Evolutionary conservation across 2,329 filamentous ascomycete genomes (phyloP).

Genomic region (Neonectria sp.): DNA sequence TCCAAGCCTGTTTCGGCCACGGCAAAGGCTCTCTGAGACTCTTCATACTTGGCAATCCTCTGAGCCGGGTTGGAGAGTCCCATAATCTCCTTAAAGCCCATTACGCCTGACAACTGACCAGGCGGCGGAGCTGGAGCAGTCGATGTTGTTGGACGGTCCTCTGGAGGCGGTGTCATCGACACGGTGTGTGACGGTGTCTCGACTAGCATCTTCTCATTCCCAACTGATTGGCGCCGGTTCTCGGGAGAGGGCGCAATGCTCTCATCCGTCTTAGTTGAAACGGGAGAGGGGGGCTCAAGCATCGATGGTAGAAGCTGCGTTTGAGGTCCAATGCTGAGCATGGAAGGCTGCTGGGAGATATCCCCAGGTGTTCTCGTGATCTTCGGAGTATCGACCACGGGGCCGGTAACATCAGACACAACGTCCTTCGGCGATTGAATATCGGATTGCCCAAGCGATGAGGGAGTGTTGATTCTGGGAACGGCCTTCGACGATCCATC

Average conservation of each 20-base stretch:
- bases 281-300: conserved; percentile 61
- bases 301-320: conserved; percentile 38
- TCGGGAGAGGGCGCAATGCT: conserved; percentile 42
- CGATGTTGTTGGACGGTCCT: conserved; percentile 55
- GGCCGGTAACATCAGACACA: conserved; percentile 24
- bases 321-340: conserved; percentile 38
- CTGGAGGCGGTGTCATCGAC: conserved; percentile 55
- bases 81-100: conserved; percentile 83
- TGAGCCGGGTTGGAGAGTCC: conserved; percentile 75
- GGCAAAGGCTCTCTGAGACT: conserved; percentile 80
- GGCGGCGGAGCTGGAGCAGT: conserved; percentile 33
- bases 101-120: conserved; percentile 53
- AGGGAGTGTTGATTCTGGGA: conserved; percentile 30
- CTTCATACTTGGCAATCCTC: conserved; percentile 81
- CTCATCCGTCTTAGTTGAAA: conserved; percentile 56
- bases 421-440: conserved; percentile 33
- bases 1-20: conserved; percentile 81
- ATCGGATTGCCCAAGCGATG: conserved; percentile 29
- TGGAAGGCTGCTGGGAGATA: conserved; percentile 46
- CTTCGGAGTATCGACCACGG: conserved; percentile 34
- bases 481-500: conserved; percentile 22
- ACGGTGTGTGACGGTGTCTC: conserved; percentile 53
- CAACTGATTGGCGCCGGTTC: conserved; percentile 55
- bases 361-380: conserved; percentile 40
- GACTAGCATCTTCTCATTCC: conserved; percentile 61